Percentiles rank a stretch among this genome's conserved stretches.
Evolutionary conservation across 2,329 filamentous ascomycete genomes (phyloP).

Genomic region (Paracamarosporium sp.): DNA sequence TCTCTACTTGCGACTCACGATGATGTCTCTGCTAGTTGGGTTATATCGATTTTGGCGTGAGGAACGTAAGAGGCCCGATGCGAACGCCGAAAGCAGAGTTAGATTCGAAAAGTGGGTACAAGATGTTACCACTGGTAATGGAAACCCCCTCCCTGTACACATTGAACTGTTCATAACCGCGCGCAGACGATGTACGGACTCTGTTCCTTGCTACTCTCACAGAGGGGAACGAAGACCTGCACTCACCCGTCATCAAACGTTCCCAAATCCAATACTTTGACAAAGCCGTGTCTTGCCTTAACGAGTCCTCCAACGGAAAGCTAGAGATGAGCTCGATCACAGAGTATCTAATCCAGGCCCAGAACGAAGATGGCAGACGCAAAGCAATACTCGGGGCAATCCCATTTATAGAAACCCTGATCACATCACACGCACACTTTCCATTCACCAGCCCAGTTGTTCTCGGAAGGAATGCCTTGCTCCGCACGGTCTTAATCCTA

Average conservation of each 20-base stretch:
- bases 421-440: constrained; percentile 4
- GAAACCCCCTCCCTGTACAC: background rate
- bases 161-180: background rate
- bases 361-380: background rate
- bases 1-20: too few species aligned
- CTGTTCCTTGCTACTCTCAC: background rate
- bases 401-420: background rate
- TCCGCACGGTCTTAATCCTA: background rate
- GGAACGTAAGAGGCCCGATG: background rate
- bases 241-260: background rate
- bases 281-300: background rate
- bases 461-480: background rate
- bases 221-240: background rate
- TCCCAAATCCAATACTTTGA: background rate
- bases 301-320: background rate
- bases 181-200: background rate
- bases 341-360: background rate
- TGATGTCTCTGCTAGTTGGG: background rate
- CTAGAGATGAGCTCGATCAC: background rate
- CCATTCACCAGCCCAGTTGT: background rate
- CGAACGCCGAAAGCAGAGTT: background rate
- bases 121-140: background rate
- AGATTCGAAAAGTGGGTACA: background rate
- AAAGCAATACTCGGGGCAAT: background rate
- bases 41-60: background rate